Evolutionary conservation across 2,329 filamentous ascomycete species (phyloP), one percentile per base, ranked within the genome.

Genomic region (Penicillium sp.): DNA sequence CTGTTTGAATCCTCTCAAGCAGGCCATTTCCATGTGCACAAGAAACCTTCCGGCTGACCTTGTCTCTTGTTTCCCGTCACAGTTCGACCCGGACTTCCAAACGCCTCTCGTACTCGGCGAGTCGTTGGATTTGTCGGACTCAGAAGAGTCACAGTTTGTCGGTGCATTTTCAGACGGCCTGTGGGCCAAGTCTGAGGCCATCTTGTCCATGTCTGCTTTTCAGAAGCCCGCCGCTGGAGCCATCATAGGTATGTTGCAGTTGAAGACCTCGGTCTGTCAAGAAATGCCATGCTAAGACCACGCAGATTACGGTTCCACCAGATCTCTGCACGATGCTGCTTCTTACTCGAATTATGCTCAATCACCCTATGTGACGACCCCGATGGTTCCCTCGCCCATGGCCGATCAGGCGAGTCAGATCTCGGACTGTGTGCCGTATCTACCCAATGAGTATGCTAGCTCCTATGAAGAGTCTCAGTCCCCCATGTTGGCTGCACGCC

Each of bases 171-270:
- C 76, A 65, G 73, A 74, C 68, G 76, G 76, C 75, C 74, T 76
- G 56, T 69, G 74, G 72, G 75, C 75, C 72, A 78, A 76, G 69
- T 74, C 75, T 71, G 77, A 82, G 77, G 73, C 82, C 75, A 73
- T 83, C 64, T 75, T 88, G 74, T 83, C 86, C 73, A 91, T 91
- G 87, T 86, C 88, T 71, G 85, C 85, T 73, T 91, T 89, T 78
- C 78, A 80, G 66, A 95, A 95, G 74, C 74, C 82, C 51, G 83
- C 87, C 70, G 78, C 84, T 72, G 79, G 86, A 71, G 86, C 86
- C 70, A 81, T 91, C 76, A 87, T 92, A 74, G 87, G 90, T 95
- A 77, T 76, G 89, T 84, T 53, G 18, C 13, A 45, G 43, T 29
- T 31, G 30, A 18, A 29, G 14, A 27, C 43, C 19, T 33, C n/a